These are phyloP conservation scores for Aegilops longissima DNA, from an alignment of 176 grass and related monocot genomes.

Conservation along the genomic window DNA sequence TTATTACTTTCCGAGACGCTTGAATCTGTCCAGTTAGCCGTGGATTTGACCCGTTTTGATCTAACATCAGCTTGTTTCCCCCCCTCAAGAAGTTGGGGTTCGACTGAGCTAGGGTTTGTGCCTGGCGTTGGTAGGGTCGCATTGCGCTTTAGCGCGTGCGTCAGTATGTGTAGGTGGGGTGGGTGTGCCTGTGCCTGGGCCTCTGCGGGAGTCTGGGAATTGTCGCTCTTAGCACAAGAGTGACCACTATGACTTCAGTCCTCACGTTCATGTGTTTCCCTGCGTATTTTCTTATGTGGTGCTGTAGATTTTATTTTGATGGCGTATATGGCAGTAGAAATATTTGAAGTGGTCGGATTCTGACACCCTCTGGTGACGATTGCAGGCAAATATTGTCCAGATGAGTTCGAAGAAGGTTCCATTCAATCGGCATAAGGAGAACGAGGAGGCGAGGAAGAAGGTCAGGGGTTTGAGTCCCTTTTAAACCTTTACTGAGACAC, in stretches of 20 bases:
- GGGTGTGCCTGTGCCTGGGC: neutral
- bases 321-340: neutral
- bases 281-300: neutral
- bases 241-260: neutral
- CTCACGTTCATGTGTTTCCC: neutral
- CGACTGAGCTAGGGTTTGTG: neutral
- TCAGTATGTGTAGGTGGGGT: neutral
- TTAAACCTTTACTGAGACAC: conserved; percentile 1
- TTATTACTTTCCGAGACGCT: neutral
- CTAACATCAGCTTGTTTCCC: neutral
- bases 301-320: neutral
- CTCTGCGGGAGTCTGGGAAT: neutral
- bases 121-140: neutral
- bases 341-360: neutral
- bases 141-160: neutral
- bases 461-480: conserved; percentile 31
- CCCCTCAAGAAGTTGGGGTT: neutral
- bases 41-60: neutral
- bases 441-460: conserved; percentile 97
- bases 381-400: conserved; percentile 12
- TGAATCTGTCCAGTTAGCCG: neutral
- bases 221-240: neutral
- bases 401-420: conserved; percentile 94
- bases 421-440: conserved; percentile 85
- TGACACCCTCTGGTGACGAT: conserved; percentile 23